Percentiles rank a stretch among this genome's conserved stretches.
phyloP scores from a whole-genome alignment of 164 flowering plant genomes.

The Echeveria elegans region DNA sequence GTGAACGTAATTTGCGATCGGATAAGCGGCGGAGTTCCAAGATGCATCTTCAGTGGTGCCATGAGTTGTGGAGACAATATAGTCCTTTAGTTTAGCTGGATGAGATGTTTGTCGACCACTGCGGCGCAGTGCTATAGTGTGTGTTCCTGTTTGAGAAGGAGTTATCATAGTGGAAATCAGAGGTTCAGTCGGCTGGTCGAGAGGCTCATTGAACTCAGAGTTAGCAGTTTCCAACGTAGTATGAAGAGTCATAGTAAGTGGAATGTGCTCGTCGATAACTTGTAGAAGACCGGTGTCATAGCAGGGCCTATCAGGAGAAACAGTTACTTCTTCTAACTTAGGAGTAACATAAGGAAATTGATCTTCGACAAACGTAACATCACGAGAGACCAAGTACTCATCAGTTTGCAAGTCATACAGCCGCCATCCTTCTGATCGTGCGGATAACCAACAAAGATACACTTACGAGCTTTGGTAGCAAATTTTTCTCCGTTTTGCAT shows the following conservation, averaged over 20 bases:
- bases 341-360: background rate
- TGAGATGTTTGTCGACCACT: too few species aligned
- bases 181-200: too few species aligned
- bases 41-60: background rate
- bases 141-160: too few species aligned
- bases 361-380: background rate
- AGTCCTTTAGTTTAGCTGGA: background rate
- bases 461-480: background rate
- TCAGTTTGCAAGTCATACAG: background rate
- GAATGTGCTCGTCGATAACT: background rate
- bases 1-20: background rate
- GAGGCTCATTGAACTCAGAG: too few species aligned
- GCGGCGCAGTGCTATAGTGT: background rate
- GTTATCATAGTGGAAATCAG: too few species aligned
- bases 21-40: too few species aligned
- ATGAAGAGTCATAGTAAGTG: background rate
- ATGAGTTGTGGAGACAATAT: background rate
- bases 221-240: too few species aligned
- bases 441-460: background rate
- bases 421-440: background rate
- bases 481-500: background rate
- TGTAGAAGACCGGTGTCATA: too few species aligned
- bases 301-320: too few species aligned
- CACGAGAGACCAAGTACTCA: background rate
- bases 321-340: too few species aligned